Base-by-base conservation (phyloP, 805 yeast species). In the Naumovozyma castellii region DNA sequence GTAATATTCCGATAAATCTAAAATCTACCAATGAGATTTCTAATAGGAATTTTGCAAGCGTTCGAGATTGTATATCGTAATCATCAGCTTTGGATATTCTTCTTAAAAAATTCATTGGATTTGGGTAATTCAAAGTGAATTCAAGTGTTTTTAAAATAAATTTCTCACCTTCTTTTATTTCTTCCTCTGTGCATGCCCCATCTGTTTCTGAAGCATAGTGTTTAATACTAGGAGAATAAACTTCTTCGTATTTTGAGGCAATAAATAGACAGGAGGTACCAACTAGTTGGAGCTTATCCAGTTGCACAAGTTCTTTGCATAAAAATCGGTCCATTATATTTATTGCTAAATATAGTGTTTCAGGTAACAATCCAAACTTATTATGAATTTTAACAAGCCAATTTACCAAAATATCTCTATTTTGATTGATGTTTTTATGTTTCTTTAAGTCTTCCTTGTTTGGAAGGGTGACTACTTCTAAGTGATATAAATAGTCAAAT, bases 201-300 rank as follows among this genome's bases (percentile, higher is more conserved):
- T 84, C 95, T 18, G 95, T 84, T 43, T 84, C 84, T 57, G 82
- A 83, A 2, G 95, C 84, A 57, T 84, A 88, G 60, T 84, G 84
- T 43, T 80, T 75, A 22, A 88, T 80, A 28, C 88, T 79, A 9
- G 96, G 97, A 9, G 86, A 72, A 56, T 79, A 82, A 19, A 88
- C 94, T 64, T 88, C 97, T 65, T 88, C 96, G 59, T 83, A 84
- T 62, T 87, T 87, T 13, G 96, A 94, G 32, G 96, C 95, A 44
- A 86, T 81, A 61, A 86, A 84, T 42, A 88, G 65, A 10, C 88
- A 72, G 1, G 95, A 84, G 1, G 92, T 83, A 4, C 95, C 95
- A 40, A 86, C 69, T 45, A 87, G 70, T 66, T 88, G 97, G 37
- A 88, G 63, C 61, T 83, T 76, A 53, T 80, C 86, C 43, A 87